Conservation (phyloP, 495 filamentous ascomycete species). For the Clavariopsis aquatica region DNA sequence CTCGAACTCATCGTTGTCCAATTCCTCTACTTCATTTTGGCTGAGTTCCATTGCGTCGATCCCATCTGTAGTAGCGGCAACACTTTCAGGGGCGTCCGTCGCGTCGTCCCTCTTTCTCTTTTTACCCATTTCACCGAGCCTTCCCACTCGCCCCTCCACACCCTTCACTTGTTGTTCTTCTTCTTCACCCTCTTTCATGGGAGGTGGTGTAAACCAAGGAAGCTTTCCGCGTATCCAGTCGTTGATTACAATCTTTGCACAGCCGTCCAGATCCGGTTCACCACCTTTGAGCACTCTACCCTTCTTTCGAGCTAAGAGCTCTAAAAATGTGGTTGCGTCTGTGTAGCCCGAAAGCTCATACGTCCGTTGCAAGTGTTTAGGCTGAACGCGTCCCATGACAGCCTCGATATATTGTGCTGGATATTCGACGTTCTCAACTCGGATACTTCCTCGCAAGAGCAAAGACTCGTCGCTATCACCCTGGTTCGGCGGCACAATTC, state of each 20-base stretch:
- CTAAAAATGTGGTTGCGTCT: constrained; percentile 78
- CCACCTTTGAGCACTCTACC: constrained; percentile 84
- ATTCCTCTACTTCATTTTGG: constrained; percentile 4
- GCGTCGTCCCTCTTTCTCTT: constrained; percentile 53
- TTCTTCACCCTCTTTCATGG: constrained; percentile 52
- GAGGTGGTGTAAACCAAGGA: constrained; percentile 90
- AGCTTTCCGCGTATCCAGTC: constrained; percentile 94
- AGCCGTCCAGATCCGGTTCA: constrained; percentile 88
- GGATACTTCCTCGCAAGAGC: constrained; percentile 85
- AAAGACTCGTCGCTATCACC: constrained; percentile 84
- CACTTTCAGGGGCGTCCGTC: constrained; percentile 43
- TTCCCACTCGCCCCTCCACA: constrained; percentile 60
- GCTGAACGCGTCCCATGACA: constrained; percentile 75
- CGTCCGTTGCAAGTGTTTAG: constrained; percentile 85
- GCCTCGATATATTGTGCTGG: constrained; percentile 93
- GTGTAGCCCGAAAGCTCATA: constrained; percentile 80
- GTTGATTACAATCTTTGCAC: constrained; percentile 93
- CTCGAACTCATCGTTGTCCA: constrained; percentile 51
- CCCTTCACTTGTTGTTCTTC: constrained; percentile 49
- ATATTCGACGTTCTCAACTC: constrained; percentile 92
- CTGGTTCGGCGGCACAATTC: constrained; percentile 84
- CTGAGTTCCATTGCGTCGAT: constrained; percentile 23
- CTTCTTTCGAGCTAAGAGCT: constrained; percentile 81
- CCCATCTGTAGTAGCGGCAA: constrained; percentile 38
- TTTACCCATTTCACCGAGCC: constrained; percentile 64